Evolutionary conservation across 495 filamentous ascomycete species (phyloP).

Genomic region (Saxispiralis lemnorum): DNA sequence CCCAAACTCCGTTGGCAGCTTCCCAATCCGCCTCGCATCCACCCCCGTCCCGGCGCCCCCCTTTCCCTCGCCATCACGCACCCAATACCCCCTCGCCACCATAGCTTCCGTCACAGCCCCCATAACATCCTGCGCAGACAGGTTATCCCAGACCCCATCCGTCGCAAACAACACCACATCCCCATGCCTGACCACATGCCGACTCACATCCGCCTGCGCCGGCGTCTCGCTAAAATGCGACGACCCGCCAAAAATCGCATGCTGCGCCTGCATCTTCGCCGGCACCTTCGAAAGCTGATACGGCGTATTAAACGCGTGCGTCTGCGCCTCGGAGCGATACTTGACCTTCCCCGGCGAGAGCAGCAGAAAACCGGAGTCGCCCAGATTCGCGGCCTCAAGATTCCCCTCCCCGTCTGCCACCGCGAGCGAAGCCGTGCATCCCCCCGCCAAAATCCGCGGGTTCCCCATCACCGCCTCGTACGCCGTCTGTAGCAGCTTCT

Average conservation of each 20-base stretch:
- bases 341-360: conserved; percentile 69
- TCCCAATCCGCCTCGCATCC: conserved; percentile 28
- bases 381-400: conserved; percentile 46
- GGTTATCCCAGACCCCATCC: conserved; percentile 92
- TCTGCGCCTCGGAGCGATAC: conserved; percentile 67
- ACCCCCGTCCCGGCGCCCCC: conserved; percentile 37
- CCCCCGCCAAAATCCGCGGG: conserved; percentile 54
- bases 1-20: conserved; percentile 12
- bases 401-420: conserved; percentile 49
- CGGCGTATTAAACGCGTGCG: conserved; percentile 92
- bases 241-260: conserved; percentile 59
- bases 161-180: conserved; percentile 84
- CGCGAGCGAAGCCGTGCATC: conserved; percentile 77
- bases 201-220: conserved; percentile 61
- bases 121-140: conserved; percentile 76
- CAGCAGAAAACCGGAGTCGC: conserved; percentile 88
- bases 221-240: conserved; percentile 62
- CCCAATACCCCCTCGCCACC: conserved; percentile 41
- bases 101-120: conserved; percentile 60
- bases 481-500: conserved; percentile 57
- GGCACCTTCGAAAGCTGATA: conserved; percentile 87
- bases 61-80: conserved; percentile 36
- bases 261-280: conserved; percentile 53
- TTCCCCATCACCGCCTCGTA: conserved; percentile 69
- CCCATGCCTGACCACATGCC: conserved; percentile 61